Evolutionary conservation across 176 grass and related monocot species (phyloP), one percentile per base, ranked within the genome.

Genomic region (Paspalum notatum): DNA sequence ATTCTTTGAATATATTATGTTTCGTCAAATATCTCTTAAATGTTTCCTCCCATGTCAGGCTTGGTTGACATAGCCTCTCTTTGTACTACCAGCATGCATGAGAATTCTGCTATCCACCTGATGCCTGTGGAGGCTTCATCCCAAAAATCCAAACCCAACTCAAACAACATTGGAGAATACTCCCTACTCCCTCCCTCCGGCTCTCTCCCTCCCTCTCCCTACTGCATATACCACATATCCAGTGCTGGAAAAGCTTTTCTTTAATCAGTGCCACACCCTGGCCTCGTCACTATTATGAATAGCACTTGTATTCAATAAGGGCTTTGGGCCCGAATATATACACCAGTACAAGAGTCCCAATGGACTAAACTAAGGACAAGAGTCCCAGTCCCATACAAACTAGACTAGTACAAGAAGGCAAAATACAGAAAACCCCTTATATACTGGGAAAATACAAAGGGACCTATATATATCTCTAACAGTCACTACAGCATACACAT

Each of bases 1-100:
- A 25, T 26, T 50, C 22, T 14, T 71, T 70, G 44, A n/a, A 32
- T 71, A 50, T 27, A 71, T 27, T 70, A 32, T 32, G 32, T 32
- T 32, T 32, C 32, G 1, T 32, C 32, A 62, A 16, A 62, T 15
- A 62, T 62, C 25, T 62, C 59, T 60, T 61, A 61, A 61, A 61
- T 62, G 59, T 12, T 62, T 62, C 59, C 59, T 32, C n/a, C 59
- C 59, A 62, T 62, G 58, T 32, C 59, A 59, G 56, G 56, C 12
- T 25, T 21, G 12, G 22, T 26, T 59, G 21, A 25, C 22, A 32
- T 22, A 60, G 57, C 57, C 11, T 60, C 57, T 60, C 57, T 11
- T 49, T 14, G 47, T 4, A 56, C 54, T 26, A 60, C 13, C 22
- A 22, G 22, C 57, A 60, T 60, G 57, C 22, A 26, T 60, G 22